These are phyloP conservation scores for Trichocladium uniseriatum DNA, from an alignment of 495 filamentous ascomycete species.

Conservation along the genomic window DNA sequence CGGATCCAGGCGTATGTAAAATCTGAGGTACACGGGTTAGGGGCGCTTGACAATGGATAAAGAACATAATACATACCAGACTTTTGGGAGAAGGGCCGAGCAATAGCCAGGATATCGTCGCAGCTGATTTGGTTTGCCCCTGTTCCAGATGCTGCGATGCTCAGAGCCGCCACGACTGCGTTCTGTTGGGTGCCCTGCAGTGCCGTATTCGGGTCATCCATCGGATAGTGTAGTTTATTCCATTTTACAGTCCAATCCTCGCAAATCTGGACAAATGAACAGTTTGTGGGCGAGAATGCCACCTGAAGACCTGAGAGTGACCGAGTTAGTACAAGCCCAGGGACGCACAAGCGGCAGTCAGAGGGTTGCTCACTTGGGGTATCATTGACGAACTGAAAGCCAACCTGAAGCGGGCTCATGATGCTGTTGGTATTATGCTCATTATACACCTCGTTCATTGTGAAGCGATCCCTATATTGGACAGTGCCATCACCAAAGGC, in stretches of 20 bases:
- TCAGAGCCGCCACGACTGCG: slow-evolving; percentile 32
- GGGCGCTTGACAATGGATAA: too few species aligned
- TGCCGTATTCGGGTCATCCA: slow-evolving; percentile 31
- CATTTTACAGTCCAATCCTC: slow-evolving; percentile 57
- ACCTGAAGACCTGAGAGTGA: slow-evolving; percentile 47
- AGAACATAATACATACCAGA: too few species aligned
- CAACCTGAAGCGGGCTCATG: slow-evolving; percentile 59
- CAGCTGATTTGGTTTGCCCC: slow-evolving; percentile 48
- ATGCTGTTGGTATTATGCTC: slow-evolving; percentile 55
- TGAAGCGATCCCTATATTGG: slow-evolving; percentile 64
- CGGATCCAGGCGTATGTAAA: slow-evolving; percentile 47
- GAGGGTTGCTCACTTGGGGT: slow-evolving; percentile 37
- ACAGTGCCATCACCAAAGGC: slow-evolving; percentile 67
- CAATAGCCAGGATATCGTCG: slow-evolving; percentile 74
- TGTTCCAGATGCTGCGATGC: slow-evolving; percentile 34
- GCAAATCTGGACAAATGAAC: slow-evolving; percentile 53
- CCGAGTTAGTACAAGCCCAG: slow-evolving; percentile 7
- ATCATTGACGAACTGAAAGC: slow-evolving; percentile 53
- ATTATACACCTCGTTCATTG: slow-evolving; percentile 54
- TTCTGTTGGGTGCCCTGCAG: slow-evolving; percentile 34
- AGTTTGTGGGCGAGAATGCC: slow-evolving; percentile 66
- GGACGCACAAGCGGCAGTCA: neutral
- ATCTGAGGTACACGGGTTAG: slow-evolving; percentile 16
- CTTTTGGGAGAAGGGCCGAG: too few species aligned
- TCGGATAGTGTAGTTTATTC: slow-evolving; percentile 49